phyloP scores from a whole-genome alignment of 2,329 filamentous ascomycete genomes.

The Talaromyces pinophilus region DNA sequence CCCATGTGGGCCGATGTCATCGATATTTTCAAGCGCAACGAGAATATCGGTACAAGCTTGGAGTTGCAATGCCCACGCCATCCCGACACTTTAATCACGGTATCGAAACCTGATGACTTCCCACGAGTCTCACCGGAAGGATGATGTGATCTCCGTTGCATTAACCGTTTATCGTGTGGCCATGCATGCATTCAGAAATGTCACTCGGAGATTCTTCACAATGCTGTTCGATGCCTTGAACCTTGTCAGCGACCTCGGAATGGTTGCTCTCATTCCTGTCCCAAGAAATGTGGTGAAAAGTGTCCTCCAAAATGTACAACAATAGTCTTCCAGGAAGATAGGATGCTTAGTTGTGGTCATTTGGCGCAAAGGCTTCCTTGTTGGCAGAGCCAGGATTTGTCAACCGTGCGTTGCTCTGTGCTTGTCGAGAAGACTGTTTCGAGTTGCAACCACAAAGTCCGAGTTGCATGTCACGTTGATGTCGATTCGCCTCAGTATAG shows the following conservation, averaged over 20 bases:
- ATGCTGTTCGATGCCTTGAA: slow-evolving; percentile 44
- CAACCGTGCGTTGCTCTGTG: slow-evolving; percentile 52
- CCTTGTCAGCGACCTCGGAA: slow-evolving; percentile 40
- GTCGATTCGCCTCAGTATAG: slow-evolving; percentile 44
- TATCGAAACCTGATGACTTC: slow-evolving; percentile 61
- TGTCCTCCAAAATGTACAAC: slow-evolving; percentile 42
- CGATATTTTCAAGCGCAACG: slow-evolving; percentile 49
- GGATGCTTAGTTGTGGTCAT: slow-evolving; percentile 37
- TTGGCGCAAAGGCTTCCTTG: slow-evolving; percentile 34
- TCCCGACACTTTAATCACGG: slow-evolving; percentile 52
- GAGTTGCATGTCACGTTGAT: slow-evolving; percentile 52
- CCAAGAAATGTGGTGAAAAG: slow-evolving; percentile 42
- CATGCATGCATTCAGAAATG: slow-evolving; percentile 50
- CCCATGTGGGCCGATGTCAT: slow-evolving; percentile 66
- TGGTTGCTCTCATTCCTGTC: slow-evolving; percentile 48
- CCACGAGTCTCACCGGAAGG: slow-evolving; percentile 59
- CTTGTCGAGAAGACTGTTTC: slow-evolving; percentile 53
- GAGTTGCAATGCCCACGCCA: slow-evolving; percentile 65
- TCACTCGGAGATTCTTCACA: slow-evolving; percentile 48
- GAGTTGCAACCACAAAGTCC: slow-evolving; percentile 57
- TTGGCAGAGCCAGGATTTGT: slow-evolving; percentile 47
- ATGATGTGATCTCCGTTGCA: slow-evolving; percentile 59
- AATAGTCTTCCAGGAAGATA: slow-evolving; percentile 31
- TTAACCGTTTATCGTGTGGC: slow-evolving; percentile 46
- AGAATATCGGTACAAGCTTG: slow-evolving; percentile 54